Evolutionary conservation across 2,329 filamentous ascomycete species (phyloP).

Genomic region (Aspergillus chevalieri): DNA sequence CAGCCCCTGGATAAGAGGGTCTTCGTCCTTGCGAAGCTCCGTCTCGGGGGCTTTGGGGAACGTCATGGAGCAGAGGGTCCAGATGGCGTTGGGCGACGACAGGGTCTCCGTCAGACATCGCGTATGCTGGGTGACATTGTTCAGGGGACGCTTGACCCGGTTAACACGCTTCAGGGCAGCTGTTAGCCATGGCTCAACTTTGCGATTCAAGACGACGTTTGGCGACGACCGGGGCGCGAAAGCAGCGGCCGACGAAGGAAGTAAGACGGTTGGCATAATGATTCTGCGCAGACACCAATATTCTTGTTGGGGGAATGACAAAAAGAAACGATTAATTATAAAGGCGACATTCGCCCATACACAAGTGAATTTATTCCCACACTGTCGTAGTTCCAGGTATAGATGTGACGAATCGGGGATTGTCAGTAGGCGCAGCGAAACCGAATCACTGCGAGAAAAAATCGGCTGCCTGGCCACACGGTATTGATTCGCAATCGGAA

Average conservation of each 20-base stretch:
- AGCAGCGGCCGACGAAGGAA: slow-evolving; percentile 91
- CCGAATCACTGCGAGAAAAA: not conserved
- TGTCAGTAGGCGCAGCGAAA: not conserved
- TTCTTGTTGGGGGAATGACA: slow-evolving; percentile 10
- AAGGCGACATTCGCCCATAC: slow-evolving; percentile 37
- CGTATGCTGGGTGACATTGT: slow-evolving; percentile 92
- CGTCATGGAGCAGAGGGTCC: slow-evolving; percentile 90
- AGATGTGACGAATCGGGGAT: not conserved
- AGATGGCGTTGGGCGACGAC: slow-evolving; percentile 83
- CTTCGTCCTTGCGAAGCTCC: slow-evolving; percentile 73
- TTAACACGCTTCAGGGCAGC: slow-evolving; percentile 96
- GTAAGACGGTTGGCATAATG: slow-evolving; percentile 83
- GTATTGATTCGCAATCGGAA: not conserved
- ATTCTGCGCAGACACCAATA: slow-evolving; percentile 51
- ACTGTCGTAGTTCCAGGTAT: slow-evolving; percentile 1
- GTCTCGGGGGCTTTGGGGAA: slow-evolving; percentile 81
- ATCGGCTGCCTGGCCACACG: not conserved
- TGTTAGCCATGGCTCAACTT: slow-evolving; percentile 94
- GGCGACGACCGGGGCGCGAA: slow-evolving; percentile 92
- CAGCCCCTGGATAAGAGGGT: slow-evolving; percentile 77
- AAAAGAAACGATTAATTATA: slow-evolving; percentile 31
- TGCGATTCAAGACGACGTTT: slow-evolving; percentile 87
- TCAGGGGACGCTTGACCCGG: slow-evolving; percentile 90
- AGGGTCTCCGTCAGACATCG: slow-evolving; percentile 92
- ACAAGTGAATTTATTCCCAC: slow-evolving; percentile 10